A percentile compares a stretch with the other conserved stretches of the same genome.
Evolutionary conservation across 2,329 filamentous ascomycete genomes (phyloP).

Genomic region (Neofusicoccum sp.): DNA sequence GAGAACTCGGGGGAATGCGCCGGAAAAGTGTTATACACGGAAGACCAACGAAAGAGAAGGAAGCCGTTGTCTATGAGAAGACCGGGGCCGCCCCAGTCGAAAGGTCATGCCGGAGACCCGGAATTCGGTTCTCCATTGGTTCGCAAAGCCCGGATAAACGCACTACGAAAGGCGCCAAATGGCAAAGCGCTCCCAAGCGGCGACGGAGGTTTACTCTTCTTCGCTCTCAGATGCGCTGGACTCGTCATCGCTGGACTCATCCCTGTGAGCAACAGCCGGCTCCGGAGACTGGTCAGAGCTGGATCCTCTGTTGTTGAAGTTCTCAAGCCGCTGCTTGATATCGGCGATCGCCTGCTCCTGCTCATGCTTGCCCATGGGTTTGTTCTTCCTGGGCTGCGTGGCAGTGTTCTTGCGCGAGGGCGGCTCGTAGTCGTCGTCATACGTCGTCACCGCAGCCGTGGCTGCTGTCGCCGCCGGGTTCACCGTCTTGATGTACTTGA

Average conservation of each 20-base stretch:
- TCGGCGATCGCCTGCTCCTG: constrained; percentile 69
- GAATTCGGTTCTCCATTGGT: background rate
- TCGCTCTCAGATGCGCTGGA: constrained; percentile 57
- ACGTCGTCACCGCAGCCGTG: constrained; percentile 39
- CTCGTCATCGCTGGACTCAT: constrained; percentile 57
- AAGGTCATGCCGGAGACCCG: background rate
- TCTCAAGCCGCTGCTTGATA: constrained; percentile 60
- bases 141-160: background rate
- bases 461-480: background rate
- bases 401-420: constrained; percentile 43
- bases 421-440: constrained; percentile 55
- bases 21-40: constrained; percentile 9
- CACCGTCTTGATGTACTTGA: constrained; percentile 54
- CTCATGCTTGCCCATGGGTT: constrained; percentile 74
- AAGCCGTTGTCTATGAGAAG: background rate
- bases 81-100: background rate
- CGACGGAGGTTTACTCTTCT: constrained; percentile 39
- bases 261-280: constrained; percentile 36
- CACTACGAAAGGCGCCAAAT: background rate
- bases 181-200: background rate
- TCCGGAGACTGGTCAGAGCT: constrained; percentile 48
- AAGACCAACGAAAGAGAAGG: background rate
- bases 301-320: constrained; percentile 39
- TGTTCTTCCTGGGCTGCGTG: constrained; percentile 70
- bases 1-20: background rate